Conservation (phyloP, 305 asterid genomes). For the Galium porrigens region DNA sequence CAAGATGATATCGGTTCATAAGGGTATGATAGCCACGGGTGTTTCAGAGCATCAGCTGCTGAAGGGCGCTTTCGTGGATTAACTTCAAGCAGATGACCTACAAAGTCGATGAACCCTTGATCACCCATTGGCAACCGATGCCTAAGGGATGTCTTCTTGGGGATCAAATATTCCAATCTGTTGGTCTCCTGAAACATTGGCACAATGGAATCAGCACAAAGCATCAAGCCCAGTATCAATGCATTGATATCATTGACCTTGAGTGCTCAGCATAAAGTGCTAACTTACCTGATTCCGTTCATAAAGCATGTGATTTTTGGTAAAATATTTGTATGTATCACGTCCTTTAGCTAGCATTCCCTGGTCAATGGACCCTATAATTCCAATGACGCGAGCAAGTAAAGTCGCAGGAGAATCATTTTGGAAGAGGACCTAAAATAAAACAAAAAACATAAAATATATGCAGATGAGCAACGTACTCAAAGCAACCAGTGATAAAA, state of each 20-base stretch:
- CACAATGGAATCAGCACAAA: slow-evolving; percentile 9
- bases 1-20: slow-evolving; percentile 90
- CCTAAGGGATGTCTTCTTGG: slow-evolving; percentile 81
- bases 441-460: slow-evolving; percentile 6
- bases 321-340: slow-evolving; percentile 75
- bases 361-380: slow-evolving; percentile 67
- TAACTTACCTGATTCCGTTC: slow-evolving; percentile 80
- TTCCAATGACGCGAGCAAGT: slow-evolving; percentile 92
- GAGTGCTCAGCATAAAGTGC: background rate
- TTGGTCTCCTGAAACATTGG: slow-evolving; percentile 48
- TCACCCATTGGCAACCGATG: slow-evolving; percentile 98
- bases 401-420: slow-evolving; percentile 94
- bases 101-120: slow-evolving; percentile 89
- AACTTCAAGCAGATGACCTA: slow-evolving; percentile 67
- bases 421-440: slow-evolving; percentile 78
- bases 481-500: background rate
- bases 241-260: background rate
- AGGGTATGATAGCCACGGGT: slow-evolving; percentile 91
- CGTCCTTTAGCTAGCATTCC: slow-evolving; percentile 85
- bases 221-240: background rate
- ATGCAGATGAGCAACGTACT: slow-evolving; percentile 3
- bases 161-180: slow-evolving; percentile 79
- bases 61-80: slow-evolving; percentile 82
- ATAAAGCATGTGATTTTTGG: slow-evolving; percentile 89
- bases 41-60: slow-evolving; percentile 83